Base-by-base conservation (phyloP, 306 rosid species). In the Cajanus cajan region DNA sequence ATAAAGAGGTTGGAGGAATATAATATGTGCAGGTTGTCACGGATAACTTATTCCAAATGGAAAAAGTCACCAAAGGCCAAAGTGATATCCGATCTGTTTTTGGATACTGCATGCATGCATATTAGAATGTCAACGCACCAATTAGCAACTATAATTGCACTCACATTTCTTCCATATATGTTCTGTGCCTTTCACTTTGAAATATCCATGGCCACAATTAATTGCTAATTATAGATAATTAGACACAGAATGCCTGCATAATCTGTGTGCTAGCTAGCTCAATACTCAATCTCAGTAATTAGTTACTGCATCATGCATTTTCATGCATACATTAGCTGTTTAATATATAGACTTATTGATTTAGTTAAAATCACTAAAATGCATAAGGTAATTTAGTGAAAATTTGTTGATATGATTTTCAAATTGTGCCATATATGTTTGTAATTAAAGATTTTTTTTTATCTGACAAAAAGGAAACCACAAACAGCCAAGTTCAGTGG, bases 41-140 rank as follows among this genome's bases (percentile, higher is more conserved):
- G 4, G 73, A 76, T 51, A 65, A 34, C 28, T 70, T 82, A 71
- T 82, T 82, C 78, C 14, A 7, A 52, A 43, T 77, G 62, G 34
- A 9, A 51, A 50, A 36, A 71, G 61, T 76, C 43, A 41, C n/a
- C 9, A 43, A 66, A 66, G 18, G 41, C 25, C 54, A 66, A 66
- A 33, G 41, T 24, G 4, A 39, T 22, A 31, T 14, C 10, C 8
- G 19, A 74, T 22, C 68, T 73, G 58, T 75, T 61, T 51, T 9
- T 54, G 67, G 33, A 57, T 40, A 40, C 64, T 48, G 15, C 4
- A 45, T 28, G 3, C 39, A 68, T 70, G 11, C 4, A 43, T 44
- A 18, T n/a, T 13, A 82, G 78, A 82, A 82, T 76, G 81, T 82
- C 85, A 82, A 82, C 76, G 68, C 73, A 71, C 47, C 22, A 66